Evolutionary conservation across 108 stramenopile genomes (phyloP).

Genomic region (Cafeteria roenbergensis): DNA sequence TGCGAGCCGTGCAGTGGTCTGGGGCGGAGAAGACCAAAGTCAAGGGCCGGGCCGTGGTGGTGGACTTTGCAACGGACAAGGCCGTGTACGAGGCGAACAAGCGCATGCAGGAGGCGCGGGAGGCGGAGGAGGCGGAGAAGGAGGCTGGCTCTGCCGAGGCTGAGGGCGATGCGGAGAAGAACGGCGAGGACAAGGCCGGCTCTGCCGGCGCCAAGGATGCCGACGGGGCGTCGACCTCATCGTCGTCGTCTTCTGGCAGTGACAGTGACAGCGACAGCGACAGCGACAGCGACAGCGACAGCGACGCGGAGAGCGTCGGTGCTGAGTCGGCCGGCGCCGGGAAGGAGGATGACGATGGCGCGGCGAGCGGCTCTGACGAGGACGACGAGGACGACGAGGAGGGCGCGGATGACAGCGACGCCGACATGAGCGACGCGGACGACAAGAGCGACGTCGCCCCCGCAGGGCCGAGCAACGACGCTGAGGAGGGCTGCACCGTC

Average conservation of each 20-base stretch:
- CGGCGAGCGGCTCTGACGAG: constrained; percentile 25
- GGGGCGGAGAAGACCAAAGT: constrained; percentile 40
- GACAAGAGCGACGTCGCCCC: no score
- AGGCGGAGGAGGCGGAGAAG: constrained; percentile 16
- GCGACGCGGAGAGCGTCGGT: constrained; percentile 21
- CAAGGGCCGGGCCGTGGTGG: constrained; percentile 62
- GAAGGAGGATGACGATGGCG: constrained; percentile 22
- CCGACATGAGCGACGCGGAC: constrained; percentile 9
- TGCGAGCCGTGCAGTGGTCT: constrained; percentile 56
- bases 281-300: constrained; percentile 1
- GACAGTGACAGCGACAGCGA: constrained; percentile 11
- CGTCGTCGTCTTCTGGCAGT: constrained; percentile 21
- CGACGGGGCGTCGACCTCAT: background rate
- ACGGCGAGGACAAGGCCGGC: constrained; percentile 19
- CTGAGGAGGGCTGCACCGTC: constrained; percentile 46
- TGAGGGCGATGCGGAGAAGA: constrained; percentile 14
- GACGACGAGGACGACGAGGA: constrained; percentile 27
- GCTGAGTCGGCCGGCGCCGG: constrained; percentile 14
- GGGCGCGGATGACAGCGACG: constrained; percentile 13
- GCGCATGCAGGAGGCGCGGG: constrained; percentile 25
- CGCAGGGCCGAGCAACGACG: constrained; percentile 18
- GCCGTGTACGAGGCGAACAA: constrained; percentile 53
- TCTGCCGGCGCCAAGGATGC: constrained; percentile 20
- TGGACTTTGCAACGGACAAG: constrained; percentile 65
- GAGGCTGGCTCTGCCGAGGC: background rate